These are phyloP conservation scores for Phytophthora ohioensis DNA, from an alignment of 352 stramenopile genomes.

Conservation along the genomic window DNA sequence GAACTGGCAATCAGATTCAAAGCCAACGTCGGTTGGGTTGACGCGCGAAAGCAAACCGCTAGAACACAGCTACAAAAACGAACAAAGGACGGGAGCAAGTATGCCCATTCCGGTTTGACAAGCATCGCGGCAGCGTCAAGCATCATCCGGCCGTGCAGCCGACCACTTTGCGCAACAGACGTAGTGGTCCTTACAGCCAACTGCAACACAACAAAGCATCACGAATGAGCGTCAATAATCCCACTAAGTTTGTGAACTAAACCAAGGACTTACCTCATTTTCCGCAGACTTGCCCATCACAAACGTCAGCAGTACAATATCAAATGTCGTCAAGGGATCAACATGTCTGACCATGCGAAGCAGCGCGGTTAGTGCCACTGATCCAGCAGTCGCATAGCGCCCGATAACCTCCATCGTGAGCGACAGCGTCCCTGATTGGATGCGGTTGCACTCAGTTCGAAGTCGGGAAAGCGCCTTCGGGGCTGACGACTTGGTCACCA, in stretches of 20 bases:
- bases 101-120: constrained; percentile 52
- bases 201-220: constrained; percentile 25
- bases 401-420: constrained; percentile 78
- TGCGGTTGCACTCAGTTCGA: constrained; percentile 66
- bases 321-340: constrained; percentile 62
- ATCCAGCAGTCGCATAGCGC: constrained; percentile 64
- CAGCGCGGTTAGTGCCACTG: constrained; percentile 54
- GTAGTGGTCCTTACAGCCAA: constrained; percentile 55
- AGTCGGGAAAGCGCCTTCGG: constrained; percentile 61
- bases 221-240: neutral
- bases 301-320: constrained; percentile 68
- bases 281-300: constrained; percentile 71
- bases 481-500: constrained; percentile 65
- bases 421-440: constrained; percentile 56
- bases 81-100: constrained; percentile 54
- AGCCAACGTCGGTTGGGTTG: constrained; percentile 41
- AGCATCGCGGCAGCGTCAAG: constrained; percentile 40
- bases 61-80: constrained; percentile 68
- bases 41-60: constrained; percentile 52
- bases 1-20: constrained; percentile 52
- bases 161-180: constrained; percentile 48
- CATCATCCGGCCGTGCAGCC: constrained; percentile 45
- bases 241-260: neutral
- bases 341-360: constrained; percentile 53
- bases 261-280: constrained; percentile 53